Percentiles rank a stretch among this genome's conserved stretches.
phyloP scores from a whole-genome alignment of 2,329 filamentous ascomycete species.

The Ascochyta viciae-villosae region DNA sequence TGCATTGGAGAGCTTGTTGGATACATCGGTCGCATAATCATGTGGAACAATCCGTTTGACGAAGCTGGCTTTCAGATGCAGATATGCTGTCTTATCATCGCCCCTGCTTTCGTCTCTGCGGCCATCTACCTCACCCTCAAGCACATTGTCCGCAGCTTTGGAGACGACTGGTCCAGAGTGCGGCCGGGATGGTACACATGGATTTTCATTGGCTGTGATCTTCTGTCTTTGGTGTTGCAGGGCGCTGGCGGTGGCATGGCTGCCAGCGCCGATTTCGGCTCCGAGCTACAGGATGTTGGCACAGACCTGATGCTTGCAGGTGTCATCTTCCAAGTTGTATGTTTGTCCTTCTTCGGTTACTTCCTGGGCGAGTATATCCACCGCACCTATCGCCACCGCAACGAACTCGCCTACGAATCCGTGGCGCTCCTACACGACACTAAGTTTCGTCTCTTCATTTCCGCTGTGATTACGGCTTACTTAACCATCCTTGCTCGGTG shows the following conservation, averaged over 20 bases:
- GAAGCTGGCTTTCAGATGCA: constrained; percentile 57
- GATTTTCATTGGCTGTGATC: constrained; percentile 65
- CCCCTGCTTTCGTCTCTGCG: constrained; percentile 62
- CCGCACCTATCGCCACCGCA: constrained; percentile 29
- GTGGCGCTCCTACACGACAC: constrained; percentile 18
- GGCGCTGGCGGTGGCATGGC: constrained; percentile 63
- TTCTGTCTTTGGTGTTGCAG: constrained; percentile 63
- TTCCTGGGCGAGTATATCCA: constrained; percentile 47
- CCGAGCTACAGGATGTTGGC: constrained; percentile 51
- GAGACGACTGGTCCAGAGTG: constrained; percentile 40
- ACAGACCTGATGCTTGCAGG: constrained; percentile 64
- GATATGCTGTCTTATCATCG: constrained; percentile 64
- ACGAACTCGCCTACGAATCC: constrained; percentile 18
- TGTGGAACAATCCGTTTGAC: constrained; percentile 62
- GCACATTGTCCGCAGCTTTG: constrained; percentile 62
- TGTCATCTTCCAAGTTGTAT: constrained; percentile 62
- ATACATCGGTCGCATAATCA: constrained; percentile 62
- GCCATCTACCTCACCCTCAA: constrained; percentile 63
- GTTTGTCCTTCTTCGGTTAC: constrained; percentile 56
- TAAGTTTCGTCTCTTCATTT: constrained; percentile 32
- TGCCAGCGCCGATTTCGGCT: constrained; percentile 53
- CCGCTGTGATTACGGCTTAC: constrained; percentile 48
- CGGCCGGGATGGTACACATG: constrained; percentile 58
- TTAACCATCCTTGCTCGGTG: constrained; percentile 55
- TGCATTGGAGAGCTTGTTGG: constrained; percentile 61